These are phyloP conservation scores for Singerocomus rubriflavus DNA, from an alignment of 1,284 basidiomycete genomes.

Conservation along the genomic window DNA sequence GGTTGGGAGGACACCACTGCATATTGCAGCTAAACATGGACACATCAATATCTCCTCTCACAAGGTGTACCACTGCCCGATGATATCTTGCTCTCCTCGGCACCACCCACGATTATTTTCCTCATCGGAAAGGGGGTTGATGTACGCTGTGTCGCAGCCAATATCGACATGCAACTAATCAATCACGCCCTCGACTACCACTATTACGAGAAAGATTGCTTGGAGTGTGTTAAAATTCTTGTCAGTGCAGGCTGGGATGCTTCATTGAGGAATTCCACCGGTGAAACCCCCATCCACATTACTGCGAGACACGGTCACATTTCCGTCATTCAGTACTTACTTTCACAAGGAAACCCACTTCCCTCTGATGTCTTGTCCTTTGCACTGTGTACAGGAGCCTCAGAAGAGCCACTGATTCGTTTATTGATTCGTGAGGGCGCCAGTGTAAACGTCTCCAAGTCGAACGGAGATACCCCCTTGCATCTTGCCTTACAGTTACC, in stretches of 20 bases:
- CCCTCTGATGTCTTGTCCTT: background rate
- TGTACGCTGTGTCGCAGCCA: background rate
- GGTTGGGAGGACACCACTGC: background rate
- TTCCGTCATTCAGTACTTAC: background rate
- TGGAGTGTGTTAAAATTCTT: background rate
- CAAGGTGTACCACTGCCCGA: background rate
- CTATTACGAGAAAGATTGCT: too few relatives aligned
- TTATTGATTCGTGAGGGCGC: background rate
- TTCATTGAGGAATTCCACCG: too few relatives aligned
- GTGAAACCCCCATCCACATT: slow-evolving; percentile 1
- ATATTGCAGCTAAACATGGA: background rate
- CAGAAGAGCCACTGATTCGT: background rate
- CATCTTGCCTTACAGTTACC: background rate
- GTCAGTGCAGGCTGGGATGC: too few relatives aligned
- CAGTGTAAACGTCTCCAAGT: background rate
- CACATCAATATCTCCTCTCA: background rate
- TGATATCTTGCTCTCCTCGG: background rate
- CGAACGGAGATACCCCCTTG: background rate
- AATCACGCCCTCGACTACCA: too few relatives aligned
- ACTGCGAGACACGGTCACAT: background rate
- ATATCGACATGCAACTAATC: background rate
- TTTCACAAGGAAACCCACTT: background rate
- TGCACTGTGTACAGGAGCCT: too few relatives aligned
- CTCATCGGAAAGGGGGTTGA: background rate
- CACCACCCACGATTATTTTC: background rate